These are phyloP conservation scores for Eudorina sp. DNA, from an alignment of 139 green algal genomes.

Conservation along the genomic window DNA sequence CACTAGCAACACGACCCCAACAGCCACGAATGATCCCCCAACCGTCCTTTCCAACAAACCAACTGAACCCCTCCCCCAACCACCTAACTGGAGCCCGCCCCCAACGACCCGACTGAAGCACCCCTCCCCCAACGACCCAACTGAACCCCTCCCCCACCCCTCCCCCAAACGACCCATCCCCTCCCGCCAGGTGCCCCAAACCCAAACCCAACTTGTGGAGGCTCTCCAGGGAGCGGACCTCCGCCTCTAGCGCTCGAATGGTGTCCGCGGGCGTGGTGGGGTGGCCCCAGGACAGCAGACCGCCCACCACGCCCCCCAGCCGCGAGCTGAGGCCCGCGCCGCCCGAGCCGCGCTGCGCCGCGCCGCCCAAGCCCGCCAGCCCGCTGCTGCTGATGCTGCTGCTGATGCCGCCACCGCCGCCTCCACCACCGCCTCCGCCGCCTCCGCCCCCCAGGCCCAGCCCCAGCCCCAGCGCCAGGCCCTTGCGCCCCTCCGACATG, in stretches of 20 bases:
- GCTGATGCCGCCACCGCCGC: background rate
- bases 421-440: background rate
- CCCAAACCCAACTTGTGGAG: slow-evolving; percentile 50
- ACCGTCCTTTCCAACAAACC: no score
- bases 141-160: background rate
- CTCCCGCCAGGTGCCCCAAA: background rate
- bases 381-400: background rate
- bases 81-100: no score
- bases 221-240: slow-evolving; percentile 66
- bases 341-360: slow-evolving; percentile 1
- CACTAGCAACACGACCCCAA: no score
- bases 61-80: no score
- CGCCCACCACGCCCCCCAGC: slow-evolving; percentile 64
- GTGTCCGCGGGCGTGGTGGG: slow-evolving; percentile 52
- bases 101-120: no score
- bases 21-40: no score
- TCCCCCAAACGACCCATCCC: background rate
- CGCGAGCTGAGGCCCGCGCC: slow-evolving; percentile 2
- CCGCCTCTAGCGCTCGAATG: slow-evolving; percentile 73
- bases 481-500: slow-evolving; percentile 41
- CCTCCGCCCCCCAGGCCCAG: background rate
- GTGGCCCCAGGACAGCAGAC: slow-evolving; percentile 8
- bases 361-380: background rate
- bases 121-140: background rate
- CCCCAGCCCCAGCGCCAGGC: background rate